Evolutionary conservation across 768 basidiomycete genomes (phyloP).

Genomic region (Pleurotus platypus): DNA sequence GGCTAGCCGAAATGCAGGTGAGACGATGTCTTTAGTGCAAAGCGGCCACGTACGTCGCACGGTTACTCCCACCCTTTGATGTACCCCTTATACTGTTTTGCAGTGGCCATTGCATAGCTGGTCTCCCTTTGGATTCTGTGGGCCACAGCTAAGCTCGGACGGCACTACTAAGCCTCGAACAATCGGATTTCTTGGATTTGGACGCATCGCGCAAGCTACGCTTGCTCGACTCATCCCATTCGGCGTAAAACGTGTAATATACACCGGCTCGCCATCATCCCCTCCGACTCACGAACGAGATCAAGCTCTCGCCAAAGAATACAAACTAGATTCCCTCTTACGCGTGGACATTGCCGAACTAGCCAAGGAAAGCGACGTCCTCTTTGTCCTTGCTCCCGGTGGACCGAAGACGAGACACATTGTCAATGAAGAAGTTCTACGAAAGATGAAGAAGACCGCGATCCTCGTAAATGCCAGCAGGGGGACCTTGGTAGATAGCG

Average conservation of each 20-base stretch:
- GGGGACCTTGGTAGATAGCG: constrained; percentile 87
- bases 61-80: background rate
- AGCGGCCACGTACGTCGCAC: constrained; percentile 54
- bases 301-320: constrained; percentile 23
- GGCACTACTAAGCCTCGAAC: constrained; percentile 37
- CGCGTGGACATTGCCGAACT: constrained; percentile 65
- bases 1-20: constrained; percentile 80
- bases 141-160: constrained; percentile 65
- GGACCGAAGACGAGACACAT: constrained; percentile 68
- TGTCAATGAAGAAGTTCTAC: constrained; percentile 67
- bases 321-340: constrained; percentile 38
- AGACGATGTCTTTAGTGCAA: constrained; percentile 62
- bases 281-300: constrained; percentile 37
- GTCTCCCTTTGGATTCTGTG: constrained; percentile 83
- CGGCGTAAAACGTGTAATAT: constrained; percentile 72
- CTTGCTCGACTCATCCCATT: constrained; percentile 79
- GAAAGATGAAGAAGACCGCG: constrained; percentile 79
- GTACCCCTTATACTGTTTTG: background rate
- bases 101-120: constrained; percentile 82
- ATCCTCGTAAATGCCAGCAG: constrained; percentile 84
- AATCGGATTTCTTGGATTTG: constrained; percentile 92
- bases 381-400: constrained; percentile 83
- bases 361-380: constrained; percentile 74
- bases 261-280: constrained; percentile 45
- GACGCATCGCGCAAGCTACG: constrained; percentile 86